Evolutionary conservation across 1,139 yeast genomes (phyloP).

Genomic region (Diutina ranongensis): DNA sequence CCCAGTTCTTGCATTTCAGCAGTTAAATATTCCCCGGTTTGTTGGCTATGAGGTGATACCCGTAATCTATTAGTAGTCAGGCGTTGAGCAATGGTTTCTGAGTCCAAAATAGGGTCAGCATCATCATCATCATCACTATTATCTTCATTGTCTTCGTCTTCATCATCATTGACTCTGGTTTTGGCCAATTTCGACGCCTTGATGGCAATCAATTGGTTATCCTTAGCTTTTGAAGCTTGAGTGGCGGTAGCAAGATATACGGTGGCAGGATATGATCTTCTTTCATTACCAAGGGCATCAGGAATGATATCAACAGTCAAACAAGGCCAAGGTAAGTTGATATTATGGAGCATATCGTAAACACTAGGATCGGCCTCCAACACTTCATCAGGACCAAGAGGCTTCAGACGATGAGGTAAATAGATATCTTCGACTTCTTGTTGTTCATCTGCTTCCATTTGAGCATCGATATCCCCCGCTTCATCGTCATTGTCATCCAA

Average conservation of each 20-base stretch:
- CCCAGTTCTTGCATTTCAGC: conserved; percentile 90
- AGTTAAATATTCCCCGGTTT: conserved; percentile 72
- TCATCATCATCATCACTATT: conserved; percentile 45
- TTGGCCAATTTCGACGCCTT: conserved; percentile 74
- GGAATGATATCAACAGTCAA: conserved; percentile 82
- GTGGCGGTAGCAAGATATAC: conserved; percentile 85
- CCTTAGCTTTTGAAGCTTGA: conserved; percentile 80
- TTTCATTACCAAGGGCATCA: conserved; percentile 75
- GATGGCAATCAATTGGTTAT: conserved; percentile 78
- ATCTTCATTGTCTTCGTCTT: conserved; percentile 55
- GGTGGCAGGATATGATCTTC: conserved; percentile 85
- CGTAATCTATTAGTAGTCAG: conserved; percentile 85
- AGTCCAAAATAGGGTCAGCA: conserved; percentile 77
- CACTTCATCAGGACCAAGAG: conserved; percentile 91
- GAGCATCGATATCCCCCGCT: conserved; percentile 26
- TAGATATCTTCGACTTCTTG: conserved; percentile 28
- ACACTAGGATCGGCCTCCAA: conserved; percentile 95
- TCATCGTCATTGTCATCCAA: conserved; percentile 53
- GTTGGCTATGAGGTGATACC: conserved; percentile 68
- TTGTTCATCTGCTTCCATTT: conserved; percentile 18
- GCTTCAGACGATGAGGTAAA: conserved; percentile 79
- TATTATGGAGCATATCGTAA: conserved; percentile 92
- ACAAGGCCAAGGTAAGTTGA: conserved; percentile 96
- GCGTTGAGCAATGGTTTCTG: conserved; percentile 64
- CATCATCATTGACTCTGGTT: conserved; percentile 74